Evolutionary conservation across 129 eudicot genomes (phyloP).

Genomic region (Ambrosia trifida): DNA sequence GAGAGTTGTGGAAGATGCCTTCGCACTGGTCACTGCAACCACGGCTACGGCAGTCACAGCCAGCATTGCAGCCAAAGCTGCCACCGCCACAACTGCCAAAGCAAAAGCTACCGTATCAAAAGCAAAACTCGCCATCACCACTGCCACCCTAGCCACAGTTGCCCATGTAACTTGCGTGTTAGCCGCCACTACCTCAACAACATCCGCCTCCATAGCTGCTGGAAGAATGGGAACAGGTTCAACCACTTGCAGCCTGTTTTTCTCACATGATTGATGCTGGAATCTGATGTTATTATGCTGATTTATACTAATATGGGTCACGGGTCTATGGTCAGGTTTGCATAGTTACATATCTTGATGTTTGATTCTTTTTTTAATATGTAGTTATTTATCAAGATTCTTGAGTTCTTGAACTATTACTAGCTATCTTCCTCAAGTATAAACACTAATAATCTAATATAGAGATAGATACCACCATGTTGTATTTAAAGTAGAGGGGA

Average conservation of each 20-base stretch:
- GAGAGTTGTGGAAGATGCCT: too few relatives aligned
- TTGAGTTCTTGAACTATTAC: not conserved
- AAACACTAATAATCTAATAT: not conserved
- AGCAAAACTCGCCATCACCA: too few relatives aligned
- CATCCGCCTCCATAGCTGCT: not conserved
- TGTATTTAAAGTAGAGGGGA: not conserved
- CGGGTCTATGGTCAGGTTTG: too few relatives aligned
- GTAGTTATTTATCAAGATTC: not conserved
- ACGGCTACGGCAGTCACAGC: too few relatives aligned
- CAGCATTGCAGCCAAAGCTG: too few relatives aligned
- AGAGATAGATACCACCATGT: not conserved
- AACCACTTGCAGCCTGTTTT: not conserved
- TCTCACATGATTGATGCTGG: not conserved
- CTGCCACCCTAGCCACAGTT: too few relatives aligned
- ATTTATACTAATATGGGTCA: slow-evolving; percentile 2
- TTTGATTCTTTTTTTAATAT: not conserved
- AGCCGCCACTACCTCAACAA: too few relatives aligned
- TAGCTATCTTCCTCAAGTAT: not conserved
- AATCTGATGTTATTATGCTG: not conserved
- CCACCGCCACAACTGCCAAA: too few relatives aligned
- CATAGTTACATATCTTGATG: not conserved
- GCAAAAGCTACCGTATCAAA: too few relatives aligned
- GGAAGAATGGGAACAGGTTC: slow-evolving; percentile 17
- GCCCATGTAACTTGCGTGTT: too few relatives aligned
- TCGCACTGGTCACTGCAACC: too few relatives aligned